Evolutionary conservation across 495 filamentous ascomycete genomes (phyloP), one percentile per base, ranked within the genome.

Genomic region (Corynascus novoguineensis): DNA sequence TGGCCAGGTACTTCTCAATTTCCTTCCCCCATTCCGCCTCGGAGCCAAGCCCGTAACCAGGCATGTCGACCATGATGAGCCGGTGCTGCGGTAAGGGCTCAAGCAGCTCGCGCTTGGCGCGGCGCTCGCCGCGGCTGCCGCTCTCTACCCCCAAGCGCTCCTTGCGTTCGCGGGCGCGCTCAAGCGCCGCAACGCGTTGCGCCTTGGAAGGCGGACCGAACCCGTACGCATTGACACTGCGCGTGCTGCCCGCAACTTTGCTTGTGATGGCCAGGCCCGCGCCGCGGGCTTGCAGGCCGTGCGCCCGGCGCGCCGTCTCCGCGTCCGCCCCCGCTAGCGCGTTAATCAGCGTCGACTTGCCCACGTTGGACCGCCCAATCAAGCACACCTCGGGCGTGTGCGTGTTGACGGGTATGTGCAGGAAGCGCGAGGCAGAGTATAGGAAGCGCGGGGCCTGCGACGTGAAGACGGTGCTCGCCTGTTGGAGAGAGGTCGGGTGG

Each of bases 301-400:
- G 65, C 0, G 47, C 44, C 10, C 46, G 46, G 9, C 69, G 60
- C 8, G 68, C 69, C 0, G 25, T 25, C 21, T 49, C 35, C 17
- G 56, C 64, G 1, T 61, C 60, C 15, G 79, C 72, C 21, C 81
- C 79, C 57, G 92, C 80, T 7, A 97, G 74, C 1, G 87, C 86
- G 68, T 98, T 98, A 57, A 97, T 74, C 24, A 97, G 76, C 8
- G 84, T 87, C 29, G 87, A 91, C 68, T 98, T 98, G 35, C 92
- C 93, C 25, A 95, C 92, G 68, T 98, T 97, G 31, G 86, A 91
- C 41, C 90, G 83, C 44, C 93, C 93, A 0, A 82, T 60, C 19
- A 83, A 64, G 61, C 77, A 78, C 48, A 84, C 67, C 64, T 89
- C 85, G 42, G 84, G 84, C 14, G 80, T 73, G 53, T 73, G 67